These are phyloP conservation scores for Desmodesmus armatus DNA, from an alignment of 139 green algal genomes.

Conservation along the genomic window DNA sequence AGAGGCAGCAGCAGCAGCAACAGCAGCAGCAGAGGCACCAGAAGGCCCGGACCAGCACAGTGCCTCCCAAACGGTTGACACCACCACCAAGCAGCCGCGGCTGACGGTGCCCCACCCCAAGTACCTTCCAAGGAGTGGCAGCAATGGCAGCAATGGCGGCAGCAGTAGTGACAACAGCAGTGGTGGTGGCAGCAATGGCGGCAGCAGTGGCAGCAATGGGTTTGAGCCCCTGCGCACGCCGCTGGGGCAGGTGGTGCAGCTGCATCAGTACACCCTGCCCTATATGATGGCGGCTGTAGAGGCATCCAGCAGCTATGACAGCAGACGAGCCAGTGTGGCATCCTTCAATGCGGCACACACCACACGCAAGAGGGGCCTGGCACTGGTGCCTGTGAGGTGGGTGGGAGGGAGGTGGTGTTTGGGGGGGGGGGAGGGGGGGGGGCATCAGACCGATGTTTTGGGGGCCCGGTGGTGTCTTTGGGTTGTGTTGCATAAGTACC, in stretches of 20 bases:
- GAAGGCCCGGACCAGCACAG: not conserved
- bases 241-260: not conserved
- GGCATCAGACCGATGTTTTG: not conserved
- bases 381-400: conserved; percentile 30
- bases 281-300: conserved; percentile 43
- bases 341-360: conserved; percentile 4
- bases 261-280: conserved; percentile 43
- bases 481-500: conserved; percentile 25
- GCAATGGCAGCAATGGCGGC: not conserved
- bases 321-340: no score
- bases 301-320: no score
- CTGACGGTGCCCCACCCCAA: conserved; percentile 36
- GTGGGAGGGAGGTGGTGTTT: not conserved
- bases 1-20: not conserved
- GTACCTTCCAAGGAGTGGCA: not conserved
- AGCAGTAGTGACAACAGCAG: conserved; percentile 4
- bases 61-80: no score
- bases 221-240: not conserved
- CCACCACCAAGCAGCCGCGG: not conserved
- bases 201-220: not conserved
- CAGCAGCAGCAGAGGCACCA: conserved; percentile 5
- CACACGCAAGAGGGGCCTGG: conserved; percentile 23
- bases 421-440: no score
- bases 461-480: no score
- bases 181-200: not conserved